phyloP scores from a whole-genome alignment of 2,329 filamentous ascomycete species.

The Xylaria sp. region DNA sequence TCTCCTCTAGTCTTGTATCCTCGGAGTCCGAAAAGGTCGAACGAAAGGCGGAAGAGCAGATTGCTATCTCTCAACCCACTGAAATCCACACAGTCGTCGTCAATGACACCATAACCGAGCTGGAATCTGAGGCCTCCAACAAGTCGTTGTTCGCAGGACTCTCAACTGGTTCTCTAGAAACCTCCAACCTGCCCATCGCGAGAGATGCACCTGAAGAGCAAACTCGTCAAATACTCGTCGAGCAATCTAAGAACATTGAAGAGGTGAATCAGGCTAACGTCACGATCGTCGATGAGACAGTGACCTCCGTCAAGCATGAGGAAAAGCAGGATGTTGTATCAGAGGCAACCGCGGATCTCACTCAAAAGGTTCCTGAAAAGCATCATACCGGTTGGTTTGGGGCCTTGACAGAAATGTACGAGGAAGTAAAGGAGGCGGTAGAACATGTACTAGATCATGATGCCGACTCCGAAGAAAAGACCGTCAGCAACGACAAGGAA shows the following conservation, averaged over 20 bases:
- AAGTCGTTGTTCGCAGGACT: not conserved
- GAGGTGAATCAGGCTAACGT: not conserved
- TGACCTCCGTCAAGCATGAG: no score
- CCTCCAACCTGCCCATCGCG: not conserved
- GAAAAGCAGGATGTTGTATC: no score
- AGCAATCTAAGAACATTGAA: not conserved
- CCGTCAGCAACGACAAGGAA: constrained; percentile 8
- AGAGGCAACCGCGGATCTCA: no score
- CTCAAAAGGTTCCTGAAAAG: no score
- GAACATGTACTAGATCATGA: not conserved
- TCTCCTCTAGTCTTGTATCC: constrained; percentile 15
- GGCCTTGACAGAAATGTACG: no score
- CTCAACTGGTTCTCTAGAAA: not conserved
- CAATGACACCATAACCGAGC: not conserved
- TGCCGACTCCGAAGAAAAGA: not conserved
- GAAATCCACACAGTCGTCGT: not conserved
- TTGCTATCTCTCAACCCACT: not conserved
- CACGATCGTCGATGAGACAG: not conserved
- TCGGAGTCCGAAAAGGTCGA: constrained; percentile 41
- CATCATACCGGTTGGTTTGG: no score
- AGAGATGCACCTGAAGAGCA: not conserved
- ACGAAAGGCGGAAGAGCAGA: constrained; percentile 24
- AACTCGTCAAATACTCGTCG: not conserved
- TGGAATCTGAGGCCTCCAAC: not conserved
- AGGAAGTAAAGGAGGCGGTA: no score